Percentiles rank a stretch among this genome's conserved stretches.
Conservation (phyloP, 768 basidiomycete species). For the Hygrocybe punicea region DNA sequence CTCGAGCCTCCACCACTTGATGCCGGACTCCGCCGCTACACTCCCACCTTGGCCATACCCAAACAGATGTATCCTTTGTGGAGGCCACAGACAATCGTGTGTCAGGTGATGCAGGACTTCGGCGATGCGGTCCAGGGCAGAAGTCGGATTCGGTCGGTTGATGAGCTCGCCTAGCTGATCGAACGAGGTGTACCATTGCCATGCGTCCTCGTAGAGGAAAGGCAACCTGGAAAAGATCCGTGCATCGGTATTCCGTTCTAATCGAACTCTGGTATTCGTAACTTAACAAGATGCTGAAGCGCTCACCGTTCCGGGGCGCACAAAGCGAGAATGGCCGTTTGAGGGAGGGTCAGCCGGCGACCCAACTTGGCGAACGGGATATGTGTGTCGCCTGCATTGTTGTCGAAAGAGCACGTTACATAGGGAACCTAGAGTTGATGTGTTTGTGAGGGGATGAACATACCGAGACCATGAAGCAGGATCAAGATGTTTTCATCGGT, state of each 20-base stretch:
- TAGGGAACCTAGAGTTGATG: background rate
- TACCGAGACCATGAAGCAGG: constrained; percentile 83
- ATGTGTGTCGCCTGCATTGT: constrained; percentile 69
- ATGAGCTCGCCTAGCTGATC: constrained; percentile 73
- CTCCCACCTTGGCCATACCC: constrained; percentile 88
- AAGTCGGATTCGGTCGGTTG: constrained; percentile 66
- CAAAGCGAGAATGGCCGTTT: constrained; percentile 80
- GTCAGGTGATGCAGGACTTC: constrained; percentile 56
- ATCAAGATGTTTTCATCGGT: constrained; percentile 83
- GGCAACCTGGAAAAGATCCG: constrained; percentile 57
- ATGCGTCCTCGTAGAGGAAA: constrained; percentile 73
- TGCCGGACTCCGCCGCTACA: constrained; percentile 64
- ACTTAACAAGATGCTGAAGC: background rate
- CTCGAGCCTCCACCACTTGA: constrained; percentile 52
- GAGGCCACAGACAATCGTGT: constrained; percentile 61
- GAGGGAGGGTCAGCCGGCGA: constrained; percentile 73
- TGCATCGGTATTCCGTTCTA: too few species aligned
- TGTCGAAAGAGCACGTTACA: background rate
- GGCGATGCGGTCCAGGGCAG: constrained; percentile 55
- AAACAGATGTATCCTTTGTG: constrained; percentile 72
- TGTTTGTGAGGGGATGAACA: constrained; percentile 17
- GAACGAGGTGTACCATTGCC: constrained; percentile 85
- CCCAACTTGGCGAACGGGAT: constrained; percentile 74
- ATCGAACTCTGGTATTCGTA: too few species aligned
- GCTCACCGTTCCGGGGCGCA: constrained; percentile 74